Percentiles rank a stretch among this genome's conserved stretches.
phyloP scores from a whole-genome alignment of 495 filamentous ascomycete genomes.

The Hypoxylon trugodes region DNA sequence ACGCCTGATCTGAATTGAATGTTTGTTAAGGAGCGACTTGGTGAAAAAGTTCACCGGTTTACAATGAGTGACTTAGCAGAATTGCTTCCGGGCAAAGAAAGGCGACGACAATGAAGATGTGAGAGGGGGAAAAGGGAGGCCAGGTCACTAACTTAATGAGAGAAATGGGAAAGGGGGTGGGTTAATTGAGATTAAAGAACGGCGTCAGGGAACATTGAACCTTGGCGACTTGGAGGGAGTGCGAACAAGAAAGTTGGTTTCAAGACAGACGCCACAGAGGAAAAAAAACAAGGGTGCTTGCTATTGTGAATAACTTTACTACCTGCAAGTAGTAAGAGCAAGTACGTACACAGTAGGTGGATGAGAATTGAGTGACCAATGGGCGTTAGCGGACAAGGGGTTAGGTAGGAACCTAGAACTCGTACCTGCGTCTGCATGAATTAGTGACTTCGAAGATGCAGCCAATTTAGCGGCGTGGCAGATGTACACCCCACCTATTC shows the following conservation, averaged over 20 bases:
- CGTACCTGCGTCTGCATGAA: conserved; percentile 38
- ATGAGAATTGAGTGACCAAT: no score
- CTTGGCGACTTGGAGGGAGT: conserved; percentile 39
- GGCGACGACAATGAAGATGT: conserved; percentile 38
- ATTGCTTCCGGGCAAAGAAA: conserved; percentile 44
- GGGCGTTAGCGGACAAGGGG: no score
- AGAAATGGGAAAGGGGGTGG: conserved; percentile 40
- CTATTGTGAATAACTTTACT: no score
- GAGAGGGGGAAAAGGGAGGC: conserved; percentile 20
- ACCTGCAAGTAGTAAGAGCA: no score
- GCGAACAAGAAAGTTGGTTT: conserved; percentile 33
- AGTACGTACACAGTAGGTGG: no score
- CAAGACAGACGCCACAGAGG: conserved; percentile 33
- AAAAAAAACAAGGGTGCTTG: conserved; percentile 14
- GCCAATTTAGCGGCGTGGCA: conserved; percentile 1
- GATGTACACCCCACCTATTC: conserved; percentile 9
- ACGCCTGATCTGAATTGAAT: conserved; percentile 22
- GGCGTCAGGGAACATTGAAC: conserved; percentile 7
- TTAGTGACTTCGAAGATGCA: conserved; percentile 21
- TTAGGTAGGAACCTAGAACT: neutral
- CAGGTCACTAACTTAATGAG: no score
- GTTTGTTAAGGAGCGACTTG: conserved; percentile 44
- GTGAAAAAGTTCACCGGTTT: conserved; percentile 43
- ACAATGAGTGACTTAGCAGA: conserved; percentile 42
- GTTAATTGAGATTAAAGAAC: conserved; percentile 38